Evolutionary conservation across 208 protist genomes (phyloP).

Genomic region (Acanthamoeba lenticulata): DNA sequence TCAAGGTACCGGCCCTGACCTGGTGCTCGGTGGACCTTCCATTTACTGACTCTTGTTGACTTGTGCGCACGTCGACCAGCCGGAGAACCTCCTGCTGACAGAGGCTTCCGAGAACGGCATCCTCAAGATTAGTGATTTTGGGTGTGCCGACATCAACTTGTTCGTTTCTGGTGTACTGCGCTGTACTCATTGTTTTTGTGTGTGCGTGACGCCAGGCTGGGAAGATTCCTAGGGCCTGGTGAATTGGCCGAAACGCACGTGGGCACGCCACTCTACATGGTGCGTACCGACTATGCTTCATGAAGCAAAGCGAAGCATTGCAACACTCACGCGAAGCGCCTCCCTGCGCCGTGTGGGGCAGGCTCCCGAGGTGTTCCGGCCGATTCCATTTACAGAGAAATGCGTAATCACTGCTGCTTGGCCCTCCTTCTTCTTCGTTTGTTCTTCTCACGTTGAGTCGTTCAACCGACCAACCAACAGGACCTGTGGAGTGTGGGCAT

Average conservation of each 20-base stretch:
- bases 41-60: not conserved
- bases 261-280: constrained; percentile 40
- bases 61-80: not conserved
- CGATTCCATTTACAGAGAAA: constrained; percentile 41
- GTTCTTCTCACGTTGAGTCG: not conserved
- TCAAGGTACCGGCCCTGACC: not conserved
- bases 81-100: constrained; percentile 22
- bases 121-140: constrained; percentile 53
- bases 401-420: not conserved
- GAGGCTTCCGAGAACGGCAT: not conserved
- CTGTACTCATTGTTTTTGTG: not conserved
- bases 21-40: not conserved
- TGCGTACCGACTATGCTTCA: too few species aligned
- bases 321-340: not conserved
- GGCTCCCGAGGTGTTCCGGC: constrained; percentile 10
- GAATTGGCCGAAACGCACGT: constrained; percentile 36
- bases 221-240: constrained; percentile 30
- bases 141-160: not conserved
- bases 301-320: too few species aligned
- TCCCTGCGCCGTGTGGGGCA: not conserved
- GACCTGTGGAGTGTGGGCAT: constrained; percentile 43
- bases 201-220: not conserved
- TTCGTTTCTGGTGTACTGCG: not conserved
- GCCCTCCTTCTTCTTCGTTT: not conserved
- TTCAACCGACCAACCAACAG: not conserved